Base-by-base conservation (phyloP, 2,329 filamentous ascomycete species). In the Microdochium nivale region DNA sequence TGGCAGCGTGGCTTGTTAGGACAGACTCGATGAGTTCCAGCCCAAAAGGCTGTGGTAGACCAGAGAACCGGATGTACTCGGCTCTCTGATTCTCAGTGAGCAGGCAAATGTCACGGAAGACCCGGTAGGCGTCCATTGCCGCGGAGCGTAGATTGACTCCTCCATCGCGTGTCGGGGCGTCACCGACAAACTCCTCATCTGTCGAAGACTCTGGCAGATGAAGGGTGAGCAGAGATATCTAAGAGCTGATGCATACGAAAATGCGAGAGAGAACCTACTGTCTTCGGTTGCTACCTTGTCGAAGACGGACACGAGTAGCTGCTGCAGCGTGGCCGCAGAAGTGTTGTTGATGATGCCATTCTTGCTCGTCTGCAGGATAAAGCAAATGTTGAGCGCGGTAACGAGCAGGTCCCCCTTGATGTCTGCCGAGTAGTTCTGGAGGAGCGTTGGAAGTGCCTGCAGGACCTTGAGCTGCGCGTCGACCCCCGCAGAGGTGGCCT, bases 401-500 rank as follows among this genome's bases (percentile, higher is more conserved):
- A 90, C 87, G 37, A 99, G 77, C 32, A 95, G 74, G 54, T 92
- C 87, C 2, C 88, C 90, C 54, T 86, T 84, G 35, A 99, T 73
- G 52, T 95, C 87, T 33, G 79, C 77, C 0, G 88, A 83, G 69
- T 97, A 97, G 61, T 96, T 95, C 59, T 96, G 91, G 24, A 97
- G 71, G 33, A 99, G 70, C 1, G 90, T 89, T 3, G 94, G 94
- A 16, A 99, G 71, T 1, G 90, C 90, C 67, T 99, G 94, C 14
- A 99, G 74, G 50, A 97, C 94, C 69, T 97, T 97, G 58, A 99
- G 81, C 65, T 99, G 94, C 2, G 96, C 87, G 70, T 99, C 94
- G 53, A 96, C 71, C 14, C 82, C 75, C 64, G 89, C 86, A 67
- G 75, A 90, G 58, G 88, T 87, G 48, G 88, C 91, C 65, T 96